Conservation (phyloP, 768 basidiomycete species). For the Mycena venus region DNA sequence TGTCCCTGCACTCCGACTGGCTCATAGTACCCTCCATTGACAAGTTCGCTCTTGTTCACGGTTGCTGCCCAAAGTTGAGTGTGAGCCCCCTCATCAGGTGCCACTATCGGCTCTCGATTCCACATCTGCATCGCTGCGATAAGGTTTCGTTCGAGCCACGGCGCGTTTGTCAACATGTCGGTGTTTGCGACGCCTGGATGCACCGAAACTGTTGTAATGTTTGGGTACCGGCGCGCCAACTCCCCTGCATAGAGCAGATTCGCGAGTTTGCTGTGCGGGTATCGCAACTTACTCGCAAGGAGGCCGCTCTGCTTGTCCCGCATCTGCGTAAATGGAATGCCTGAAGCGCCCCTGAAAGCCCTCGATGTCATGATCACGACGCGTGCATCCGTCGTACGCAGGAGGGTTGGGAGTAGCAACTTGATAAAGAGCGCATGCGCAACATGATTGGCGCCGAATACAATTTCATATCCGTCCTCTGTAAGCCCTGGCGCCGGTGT, state of each 20-base stretch:
- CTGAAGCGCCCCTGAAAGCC: neutral
- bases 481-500: neutral
- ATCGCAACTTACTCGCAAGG: neutral
- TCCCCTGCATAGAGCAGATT: conserved; percentile 12
- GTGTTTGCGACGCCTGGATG: conserved; percentile 11
- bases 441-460: conserved; percentile 32
- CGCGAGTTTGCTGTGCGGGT: conserved; percentile 23
- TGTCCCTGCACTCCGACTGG: conserved; percentile 3
- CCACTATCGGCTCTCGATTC: neutral
- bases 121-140: neutral
- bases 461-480: conserved; percentile 24
- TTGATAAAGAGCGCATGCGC: conserved; percentile 61
- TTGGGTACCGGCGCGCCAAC: conserved; percentile 18
- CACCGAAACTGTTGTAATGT: conserved; percentile 6
- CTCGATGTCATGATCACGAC: conserved; percentile 37
- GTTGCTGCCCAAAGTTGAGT: conserved; percentile 29
- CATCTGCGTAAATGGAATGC: neutral
- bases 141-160: neutral
- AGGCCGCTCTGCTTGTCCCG: neutral
- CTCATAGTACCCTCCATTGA: conserved; percentile 17
- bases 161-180: neutral
- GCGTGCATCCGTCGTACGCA: conserved; percentile 48
- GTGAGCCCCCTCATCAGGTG: conserved; percentile 15
- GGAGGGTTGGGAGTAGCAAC: conserved; percentile 56
- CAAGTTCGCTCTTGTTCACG: neutral